Percentiles rank a stretch among this genome's conserved stretches.
These are phyloP conservation scores for Lactifluus volemus DNA, from an alignment of 768 basidiomycete species.

Conservation along the genomic window DNA sequence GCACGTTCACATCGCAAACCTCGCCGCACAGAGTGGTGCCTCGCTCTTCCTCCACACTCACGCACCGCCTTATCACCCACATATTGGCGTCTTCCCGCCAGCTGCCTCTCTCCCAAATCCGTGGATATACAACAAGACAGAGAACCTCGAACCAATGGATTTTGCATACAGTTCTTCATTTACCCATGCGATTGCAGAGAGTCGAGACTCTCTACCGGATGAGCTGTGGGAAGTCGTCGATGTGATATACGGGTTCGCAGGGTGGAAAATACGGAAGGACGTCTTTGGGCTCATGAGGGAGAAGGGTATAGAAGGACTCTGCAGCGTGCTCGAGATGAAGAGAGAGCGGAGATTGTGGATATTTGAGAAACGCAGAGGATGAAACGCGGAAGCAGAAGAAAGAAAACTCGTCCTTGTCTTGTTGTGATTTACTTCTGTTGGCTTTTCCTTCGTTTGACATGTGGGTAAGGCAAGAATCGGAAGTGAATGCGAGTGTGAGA, in stretches of 20 bases:
- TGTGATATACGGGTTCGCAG: slow-evolving; percentile 37
- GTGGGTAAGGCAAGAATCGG: too few relatives aligned
- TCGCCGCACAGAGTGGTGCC: slow-evolving; percentile 85
- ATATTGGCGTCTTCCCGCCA: slow-evolving; percentile 13
- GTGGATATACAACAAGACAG: slow-evolving; percentile 83
- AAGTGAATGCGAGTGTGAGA: too few relatives aligned
- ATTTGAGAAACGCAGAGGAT: slow-evolving; percentile 28
- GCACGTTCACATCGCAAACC: slow-evolving; percentile 74
- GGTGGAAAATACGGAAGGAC: slow-evolving; percentile 29
- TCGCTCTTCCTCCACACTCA: slow-evolving; percentile 76
- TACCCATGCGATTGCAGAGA: slow-evolving; percentile 60
- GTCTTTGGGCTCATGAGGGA: slow-evolving; percentile 23
- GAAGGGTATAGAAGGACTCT: slow-evolving; percentile 14
- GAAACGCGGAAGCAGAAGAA: not conserved
- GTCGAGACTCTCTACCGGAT: slow-evolving; percentile 20
- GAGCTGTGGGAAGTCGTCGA: slow-evolving; percentile 37
- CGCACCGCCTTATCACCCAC: slow-evolving; percentile 41
- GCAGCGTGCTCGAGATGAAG: slow-evolving; percentile 31
- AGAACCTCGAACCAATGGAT: slow-evolving; percentile 39
- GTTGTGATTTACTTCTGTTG: not conserved
- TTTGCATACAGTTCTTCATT: slow-evolving; percentile 35
- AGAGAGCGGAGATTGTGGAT: slow-evolving; percentile 41
- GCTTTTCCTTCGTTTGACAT: not conserved
- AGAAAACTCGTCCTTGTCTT: not conserved
- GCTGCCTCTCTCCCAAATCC: slow-evolving; percentile 10